phyloP scores from a whole-genome alignment of 2,329 filamentous ascomycete species.

The Zymoseptoria passerinii region DNA sequence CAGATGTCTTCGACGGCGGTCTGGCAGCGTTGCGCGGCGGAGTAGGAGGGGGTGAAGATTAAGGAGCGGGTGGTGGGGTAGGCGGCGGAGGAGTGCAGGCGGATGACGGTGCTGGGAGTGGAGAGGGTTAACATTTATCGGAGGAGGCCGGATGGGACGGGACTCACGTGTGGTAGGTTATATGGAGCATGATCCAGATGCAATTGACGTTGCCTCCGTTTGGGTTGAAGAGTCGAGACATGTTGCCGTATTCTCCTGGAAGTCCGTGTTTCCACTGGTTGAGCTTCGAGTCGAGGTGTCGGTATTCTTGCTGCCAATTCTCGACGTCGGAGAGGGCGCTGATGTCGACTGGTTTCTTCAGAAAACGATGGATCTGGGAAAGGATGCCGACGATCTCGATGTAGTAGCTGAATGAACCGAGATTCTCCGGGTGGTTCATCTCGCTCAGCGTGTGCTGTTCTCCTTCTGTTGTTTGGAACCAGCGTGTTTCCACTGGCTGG shows the following conservation, averaged over 20 bases:
- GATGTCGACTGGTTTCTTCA: slow-evolving; percentile 85
- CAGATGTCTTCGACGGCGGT: slow-evolving; percentile 76
- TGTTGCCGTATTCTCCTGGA: slow-evolving; percentile 75
- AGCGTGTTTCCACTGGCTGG: slow-evolving; percentile 72
- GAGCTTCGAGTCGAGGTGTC: slow-evolving; percentile 71
- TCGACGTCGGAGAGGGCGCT: slow-evolving; percentile 76
- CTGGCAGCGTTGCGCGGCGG: slow-evolving; percentile 73
- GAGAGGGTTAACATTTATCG: not conserved
- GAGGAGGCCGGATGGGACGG: not conserved
- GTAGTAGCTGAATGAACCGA: slow-evolving; percentile 83
- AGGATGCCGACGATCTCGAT: slow-evolving; percentile 83
- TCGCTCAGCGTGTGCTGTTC: slow-evolving; percentile 29
- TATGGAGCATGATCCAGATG: slow-evolving; percentile 84
- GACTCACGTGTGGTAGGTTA: slow-evolving; percentile 72
- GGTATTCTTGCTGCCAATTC: slow-evolving; percentile 80
- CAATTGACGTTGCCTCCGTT: slow-evolving; percentile 58
- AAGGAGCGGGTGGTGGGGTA: slow-evolving; percentile 83
- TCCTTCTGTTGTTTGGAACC: slow-evolving; percentile 61
- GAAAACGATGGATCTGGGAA: slow-evolving; percentile 77
- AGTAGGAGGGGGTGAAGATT: slow-evolving; percentile 83
- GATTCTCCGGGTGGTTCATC: slow-evolving; percentile 64
- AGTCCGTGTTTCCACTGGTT: slow-evolving; percentile 77
- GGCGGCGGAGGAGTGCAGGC: slow-evolving; percentile 82
- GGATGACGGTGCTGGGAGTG: slow-evolving; percentile 61
- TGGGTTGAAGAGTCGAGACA: slow-evolving; percentile 64